A percentile compares a stretch with the other conserved stretches of the same genome.
Evolutionary conservation across 495 filamentous ascomycete genomes (phyloP).

Genomic region (Podospora tetraspora): DNA sequence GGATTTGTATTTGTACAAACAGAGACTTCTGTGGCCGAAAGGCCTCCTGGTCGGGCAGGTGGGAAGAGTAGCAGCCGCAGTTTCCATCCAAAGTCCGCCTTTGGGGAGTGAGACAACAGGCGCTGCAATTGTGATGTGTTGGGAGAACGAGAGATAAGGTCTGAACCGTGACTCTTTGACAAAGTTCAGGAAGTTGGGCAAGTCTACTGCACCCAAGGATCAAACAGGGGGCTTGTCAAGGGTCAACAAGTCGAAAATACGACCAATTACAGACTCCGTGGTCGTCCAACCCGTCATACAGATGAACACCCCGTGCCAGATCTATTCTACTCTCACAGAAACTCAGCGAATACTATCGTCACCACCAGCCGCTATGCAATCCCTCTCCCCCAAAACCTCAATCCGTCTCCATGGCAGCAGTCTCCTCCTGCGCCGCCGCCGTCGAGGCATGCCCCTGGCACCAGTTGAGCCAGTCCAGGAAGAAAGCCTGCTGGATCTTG

Average conservation of each 20-base stretch:
- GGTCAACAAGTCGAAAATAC: background rate
- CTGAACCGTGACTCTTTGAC: background rate
- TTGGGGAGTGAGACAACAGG: background rate
- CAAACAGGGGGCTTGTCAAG: background rate
- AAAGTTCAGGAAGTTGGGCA: background rate
- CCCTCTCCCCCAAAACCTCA: background rate
- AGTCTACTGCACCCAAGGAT: background rate
- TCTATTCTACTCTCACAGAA: background rate
- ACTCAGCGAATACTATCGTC: background rate
- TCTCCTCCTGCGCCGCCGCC: constrained; percentile 12
- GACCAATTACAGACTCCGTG: background rate
- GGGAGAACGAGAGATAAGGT: background rate
- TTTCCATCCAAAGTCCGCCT: constrained; percentile 11
- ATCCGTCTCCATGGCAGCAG: constrained; percentile 9
- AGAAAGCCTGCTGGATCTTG: constrained; percentile 47
- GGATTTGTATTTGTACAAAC: constrained; percentile 18
- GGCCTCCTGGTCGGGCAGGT: background rate
- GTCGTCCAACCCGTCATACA: background rate
- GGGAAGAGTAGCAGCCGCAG: constrained; percentile 17
- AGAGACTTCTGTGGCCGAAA: background rate
- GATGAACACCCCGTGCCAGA: background rate
- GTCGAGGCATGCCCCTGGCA: constrained; percentile 45
- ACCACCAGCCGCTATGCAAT: background rate
- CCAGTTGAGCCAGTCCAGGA: constrained; percentile 54
- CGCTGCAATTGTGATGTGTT: background rate